phyloP scores from a whole-genome alignment of 352 stramenopile species.

The Globisporangium paddicum region DNA sequence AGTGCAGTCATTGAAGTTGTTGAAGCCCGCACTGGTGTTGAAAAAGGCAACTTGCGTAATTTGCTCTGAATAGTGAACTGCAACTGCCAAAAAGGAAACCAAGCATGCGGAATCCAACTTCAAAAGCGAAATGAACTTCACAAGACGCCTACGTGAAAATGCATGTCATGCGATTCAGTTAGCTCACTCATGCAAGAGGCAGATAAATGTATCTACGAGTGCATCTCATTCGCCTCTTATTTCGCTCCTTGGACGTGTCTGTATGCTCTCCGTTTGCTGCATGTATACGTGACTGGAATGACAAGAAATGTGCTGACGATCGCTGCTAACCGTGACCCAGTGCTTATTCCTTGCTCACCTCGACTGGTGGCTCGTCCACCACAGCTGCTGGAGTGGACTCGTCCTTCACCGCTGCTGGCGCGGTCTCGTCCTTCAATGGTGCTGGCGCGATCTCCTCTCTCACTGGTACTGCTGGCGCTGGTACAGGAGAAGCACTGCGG shows the following conservation, averaged over 20 bases:
- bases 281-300: background rate
- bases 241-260: background rate
- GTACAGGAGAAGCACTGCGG: constrained; percentile 22
- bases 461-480: background rate
- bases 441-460: too few species aligned
- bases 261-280: background rate
- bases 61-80: constrained; percentile 1
- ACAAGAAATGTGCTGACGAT: background rate
- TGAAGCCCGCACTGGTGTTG: constrained; percentile 2
- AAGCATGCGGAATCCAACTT: background rate
- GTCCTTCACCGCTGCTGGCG: constrained; percentile 12
- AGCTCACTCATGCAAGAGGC: background rate
- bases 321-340: background rate
- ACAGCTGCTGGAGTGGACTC: background rate
- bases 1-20: background rate
- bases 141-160: constrained; percentile 5
- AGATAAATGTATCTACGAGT: background rate
- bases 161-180: background rate
- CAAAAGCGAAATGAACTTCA: background rate
- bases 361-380: constrained; percentile 16
- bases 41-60: constrained; percentile 7
- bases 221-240: background rate
- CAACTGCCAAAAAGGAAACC: background rate
- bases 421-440: constrained; percentile 2
- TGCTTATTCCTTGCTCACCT: background rate